phyloP scores from a whole-genome alignment of 2,329 filamentous ascomycete genomes.

The Cytospora chrysosperma region DNA sequence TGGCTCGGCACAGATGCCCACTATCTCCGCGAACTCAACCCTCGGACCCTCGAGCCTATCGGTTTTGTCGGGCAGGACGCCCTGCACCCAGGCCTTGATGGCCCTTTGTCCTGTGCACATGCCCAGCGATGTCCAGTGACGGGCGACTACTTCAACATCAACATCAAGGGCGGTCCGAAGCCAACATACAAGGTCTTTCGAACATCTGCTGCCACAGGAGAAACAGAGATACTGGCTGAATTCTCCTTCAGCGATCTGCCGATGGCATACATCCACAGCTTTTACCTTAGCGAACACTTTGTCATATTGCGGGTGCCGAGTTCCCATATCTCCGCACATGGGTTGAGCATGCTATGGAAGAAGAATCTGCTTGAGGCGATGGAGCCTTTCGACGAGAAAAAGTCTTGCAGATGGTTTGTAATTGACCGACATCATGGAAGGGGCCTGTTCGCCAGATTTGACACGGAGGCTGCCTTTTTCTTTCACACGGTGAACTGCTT shows the following conservation, averaged over 20 bases:
- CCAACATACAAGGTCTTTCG: constrained; percentile 69
- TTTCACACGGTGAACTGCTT: constrained; percentile 81
- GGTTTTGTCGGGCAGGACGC: constrained; percentile 57
- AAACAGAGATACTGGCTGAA: constrained; percentile 69
- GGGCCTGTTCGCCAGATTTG: constrained; percentile 68
- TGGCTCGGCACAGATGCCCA: constrained; percentile 52
- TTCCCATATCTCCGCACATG: constrained; percentile 57
- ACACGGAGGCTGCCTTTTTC: constrained; percentile 68
- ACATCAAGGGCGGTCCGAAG: constrained; percentile 60
- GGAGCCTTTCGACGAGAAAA: constrained; percentile 56
- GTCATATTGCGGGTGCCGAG: constrained; percentile 73
- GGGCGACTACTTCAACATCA: constrained; percentile 80
- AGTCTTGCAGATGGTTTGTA: constrained; percentile 68
- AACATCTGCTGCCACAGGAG: constrained; percentile 59
- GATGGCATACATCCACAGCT: constrained; percentile 78
- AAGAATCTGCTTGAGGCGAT: constrained; percentile 70
- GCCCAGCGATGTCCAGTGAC: constrained; percentile 68
- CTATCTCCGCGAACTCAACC: constrained; percentile 61
- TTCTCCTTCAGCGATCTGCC: constrained; percentile 50
- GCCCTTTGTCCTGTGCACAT: constrained; percentile 68
- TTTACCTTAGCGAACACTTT: constrained; percentile 70
- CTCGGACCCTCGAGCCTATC: constrained; percentile 70
- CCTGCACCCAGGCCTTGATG: constrained; percentile 68
- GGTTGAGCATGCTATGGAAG: constrained; percentile 61
- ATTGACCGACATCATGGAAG: constrained; percentile 62